Evolutionary conservation across 345 rosid genomes (phyloP).

Genomic region (Mallotus nudiflorus): DNA sequence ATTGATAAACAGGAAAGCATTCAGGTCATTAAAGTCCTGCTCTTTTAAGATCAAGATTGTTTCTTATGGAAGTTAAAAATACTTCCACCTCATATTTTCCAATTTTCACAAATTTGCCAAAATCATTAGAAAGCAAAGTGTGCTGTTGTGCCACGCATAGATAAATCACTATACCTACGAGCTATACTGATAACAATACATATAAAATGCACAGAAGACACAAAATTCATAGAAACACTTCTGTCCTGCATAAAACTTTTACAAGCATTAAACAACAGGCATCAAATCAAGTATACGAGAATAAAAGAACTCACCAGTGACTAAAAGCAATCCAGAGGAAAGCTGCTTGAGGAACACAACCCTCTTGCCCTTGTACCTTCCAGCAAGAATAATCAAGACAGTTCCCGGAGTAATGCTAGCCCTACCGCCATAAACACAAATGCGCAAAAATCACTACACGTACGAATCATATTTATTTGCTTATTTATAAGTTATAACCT

Average conservation of each 20-base stretch:
- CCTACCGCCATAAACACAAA: constrained; percentile 28
- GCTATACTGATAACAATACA: background rate
- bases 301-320: constrained; percentile 82
- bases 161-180: too few species aligned
- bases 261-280: background rate
- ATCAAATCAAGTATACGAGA: background rate
- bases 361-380: constrained; percentile 86
- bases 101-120: too few species aligned
- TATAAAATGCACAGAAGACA: background rate
- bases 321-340: constrained; percentile 76
- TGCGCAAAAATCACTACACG: background rate
- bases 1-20: too few species aligned
- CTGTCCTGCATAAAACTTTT: too few species aligned
- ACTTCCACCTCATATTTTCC: background rate
- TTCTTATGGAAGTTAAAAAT: background rate
- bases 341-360: constrained; percentile 85
- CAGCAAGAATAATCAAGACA: constrained; percentile 67
- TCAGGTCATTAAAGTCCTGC: background rate
- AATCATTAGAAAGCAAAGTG: too few species aligned
- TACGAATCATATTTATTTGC: background rate
- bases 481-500: too few species aligned
- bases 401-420: constrained; percentile 69
- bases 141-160: too few species aligned
- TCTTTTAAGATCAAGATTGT: background rate
- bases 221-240: too few species aligned